Conservation (phyloP, 495 filamentous ascomycete genomes). For the Penicillium riverlandense region DNA sequence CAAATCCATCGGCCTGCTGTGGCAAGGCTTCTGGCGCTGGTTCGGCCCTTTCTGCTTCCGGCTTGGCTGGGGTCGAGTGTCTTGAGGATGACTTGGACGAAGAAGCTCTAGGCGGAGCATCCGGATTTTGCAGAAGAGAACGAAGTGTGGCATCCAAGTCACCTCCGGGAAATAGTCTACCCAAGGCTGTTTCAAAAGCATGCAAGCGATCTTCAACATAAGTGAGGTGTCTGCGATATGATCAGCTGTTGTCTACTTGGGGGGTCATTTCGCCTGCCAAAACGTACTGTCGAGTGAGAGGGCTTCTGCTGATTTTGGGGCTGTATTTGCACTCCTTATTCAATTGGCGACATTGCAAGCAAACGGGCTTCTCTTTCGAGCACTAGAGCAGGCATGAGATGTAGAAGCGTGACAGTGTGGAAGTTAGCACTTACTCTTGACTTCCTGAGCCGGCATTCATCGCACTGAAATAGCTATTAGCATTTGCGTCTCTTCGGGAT, state of each 20-base stretch:
- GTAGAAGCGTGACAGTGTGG: too few relatives aligned
- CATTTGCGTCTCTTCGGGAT: background rate
- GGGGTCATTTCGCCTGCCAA: background rate
- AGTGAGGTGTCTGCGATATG: constrained; percentile 35
- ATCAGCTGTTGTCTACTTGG: constrained; percentile 1
- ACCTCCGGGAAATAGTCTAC: constrained; percentile 37
- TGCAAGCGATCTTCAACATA: constrained; percentile 43
- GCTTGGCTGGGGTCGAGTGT: constrained; percentile 31
- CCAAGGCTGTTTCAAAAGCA: constrained; percentile 37
- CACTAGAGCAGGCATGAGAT: constrained; percentile 20
- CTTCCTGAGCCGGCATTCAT: constrained; percentile 44
- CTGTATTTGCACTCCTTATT: constrained; percentile 44
- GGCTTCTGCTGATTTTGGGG: constrained; percentile 39
- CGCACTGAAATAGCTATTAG: constrained; percentile 25
- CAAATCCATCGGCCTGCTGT: constrained; percentile 45
- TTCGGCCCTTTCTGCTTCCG: constrained; percentile 30
- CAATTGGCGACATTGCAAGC: constrained; percentile 37
- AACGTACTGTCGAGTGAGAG: constrained; percentile 41
- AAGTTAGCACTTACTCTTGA: constrained; percentile 29
- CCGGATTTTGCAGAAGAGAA: constrained; percentile 36
- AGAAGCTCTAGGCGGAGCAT: constrained; percentile 21
- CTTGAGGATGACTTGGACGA: constrained; percentile 34
- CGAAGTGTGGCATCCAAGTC: constrained; percentile 41
- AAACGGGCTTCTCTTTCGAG: constrained; percentile 41
- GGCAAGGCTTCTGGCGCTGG: constrained; percentile 39